Conservation (phyloP, 495 filamentous ascomycete genomes). For the Talaromyces trachyspermus region DNA sequence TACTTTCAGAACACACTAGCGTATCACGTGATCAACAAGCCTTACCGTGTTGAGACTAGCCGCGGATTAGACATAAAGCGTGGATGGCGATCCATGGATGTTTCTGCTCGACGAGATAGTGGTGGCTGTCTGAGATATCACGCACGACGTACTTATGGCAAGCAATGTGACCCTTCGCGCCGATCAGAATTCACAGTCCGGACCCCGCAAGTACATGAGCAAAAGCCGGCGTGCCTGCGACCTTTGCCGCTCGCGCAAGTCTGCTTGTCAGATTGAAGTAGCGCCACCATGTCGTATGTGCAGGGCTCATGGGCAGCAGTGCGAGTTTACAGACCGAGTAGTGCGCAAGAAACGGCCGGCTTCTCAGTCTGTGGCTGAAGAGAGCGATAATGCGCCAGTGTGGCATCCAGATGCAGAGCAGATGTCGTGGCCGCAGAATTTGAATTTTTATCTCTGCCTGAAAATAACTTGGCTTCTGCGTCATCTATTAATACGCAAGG, state of each 20-base stretch:
- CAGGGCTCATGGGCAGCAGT: conserved; percentile 1
- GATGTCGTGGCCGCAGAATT: conserved; percentile 2
- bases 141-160: too few relatives aligned
- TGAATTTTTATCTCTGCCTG: conserved; percentile 1
- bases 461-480: neutral
- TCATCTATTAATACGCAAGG: neutral
- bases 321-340: conserved; percentile 1
- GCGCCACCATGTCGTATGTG: conserved; percentile 4
- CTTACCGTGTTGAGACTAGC: too few relatives aligned
- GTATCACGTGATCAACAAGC: too few relatives aligned
- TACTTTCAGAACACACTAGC: too few relatives aligned
- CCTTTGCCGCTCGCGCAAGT: conserved; percentile 1
- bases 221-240: conserved; percentile 1
- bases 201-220: conserved; percentile 4
- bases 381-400: neutral
- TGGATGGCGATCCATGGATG: too few relatives aligned
- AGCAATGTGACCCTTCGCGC: too few relatives aligned
- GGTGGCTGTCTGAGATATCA: too few relatives aligned
- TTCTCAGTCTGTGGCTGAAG: neutral
- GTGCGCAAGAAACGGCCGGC: neutral
- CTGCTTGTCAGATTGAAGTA: conserved; percentile 2
- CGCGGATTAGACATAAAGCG: too few relatives aligned
- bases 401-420: neutral
- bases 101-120: too few relatives aligned
- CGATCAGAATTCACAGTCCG: too few relatives aligned